These are phyloP conservation scores for Candida patagonica DNA, from an alignment of 805 yeast species.

Conservation along the genomic window DNA sequence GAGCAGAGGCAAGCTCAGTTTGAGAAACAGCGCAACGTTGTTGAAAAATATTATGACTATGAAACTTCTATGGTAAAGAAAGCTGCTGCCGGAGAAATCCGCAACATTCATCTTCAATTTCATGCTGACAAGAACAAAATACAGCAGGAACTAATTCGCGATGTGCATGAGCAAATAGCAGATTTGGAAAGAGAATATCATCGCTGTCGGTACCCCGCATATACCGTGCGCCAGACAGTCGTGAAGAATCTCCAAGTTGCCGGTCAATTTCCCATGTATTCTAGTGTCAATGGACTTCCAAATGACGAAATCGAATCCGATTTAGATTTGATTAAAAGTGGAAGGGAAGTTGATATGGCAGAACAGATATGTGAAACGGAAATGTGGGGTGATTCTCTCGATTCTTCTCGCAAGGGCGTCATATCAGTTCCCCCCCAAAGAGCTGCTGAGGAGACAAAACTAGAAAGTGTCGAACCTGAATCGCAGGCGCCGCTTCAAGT, in stretches of 20 bases:
- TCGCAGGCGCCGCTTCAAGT: background rate
- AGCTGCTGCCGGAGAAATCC: conserved; percentile 18
- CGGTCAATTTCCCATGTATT: conserved; percentile 13
- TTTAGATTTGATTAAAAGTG: conserved; percentile 8
- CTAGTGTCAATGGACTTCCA: conserved; percentile 16
- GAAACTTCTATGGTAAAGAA: conserved; percentile 14
- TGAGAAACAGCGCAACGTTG: conserved; percentile 12
- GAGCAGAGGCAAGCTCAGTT: conserved; percentile 10
- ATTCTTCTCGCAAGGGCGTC: conserved; percentile 4
- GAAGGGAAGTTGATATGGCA: conserved; percentile 2
- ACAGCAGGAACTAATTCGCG: conserved; percentile 16
- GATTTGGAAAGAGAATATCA: conserved; percentile 21
- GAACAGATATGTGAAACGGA: conserved; percentile 5
- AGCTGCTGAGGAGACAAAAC: no score
- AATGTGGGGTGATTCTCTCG: conserved; percentile 5
- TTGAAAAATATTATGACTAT: conserved; percentile 14
- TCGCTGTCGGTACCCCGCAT: conserved; percentile 7
- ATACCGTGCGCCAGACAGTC: conserved; percentile 17
- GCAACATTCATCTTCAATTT: conserved; percentile 25
- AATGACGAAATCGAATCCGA: conserved; percentile 14
- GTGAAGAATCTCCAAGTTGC: conserved; percentile 22
- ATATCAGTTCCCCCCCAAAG: background rate
- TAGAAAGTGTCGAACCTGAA: no score
- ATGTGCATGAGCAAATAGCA: conserved; percentile 17
- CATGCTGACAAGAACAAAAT: conserved; percentile 20